phyloP scores from a whole-genome alignment of 306 rosid genomes.

The cucumber (Cucumis sativus) region DNA sequence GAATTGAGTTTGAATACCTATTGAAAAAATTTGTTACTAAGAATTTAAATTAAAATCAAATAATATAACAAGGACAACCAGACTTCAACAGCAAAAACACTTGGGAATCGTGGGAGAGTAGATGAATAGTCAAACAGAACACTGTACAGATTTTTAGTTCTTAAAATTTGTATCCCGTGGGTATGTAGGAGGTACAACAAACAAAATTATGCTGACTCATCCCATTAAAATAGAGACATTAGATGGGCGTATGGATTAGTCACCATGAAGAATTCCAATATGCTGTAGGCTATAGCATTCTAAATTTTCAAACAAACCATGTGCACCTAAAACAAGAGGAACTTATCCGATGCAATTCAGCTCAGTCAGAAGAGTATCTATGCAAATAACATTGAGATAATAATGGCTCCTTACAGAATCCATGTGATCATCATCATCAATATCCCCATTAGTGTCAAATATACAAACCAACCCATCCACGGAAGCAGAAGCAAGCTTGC shows the following conservation, averaged over 20 bases:
- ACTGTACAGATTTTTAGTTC: neutral
- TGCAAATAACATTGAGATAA: neutral
- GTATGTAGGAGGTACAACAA: neutral
- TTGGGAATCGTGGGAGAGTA: neutral
- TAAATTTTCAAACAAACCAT: neutral
- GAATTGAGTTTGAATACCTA: neutral
- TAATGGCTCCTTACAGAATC: conserved; percentile 50
- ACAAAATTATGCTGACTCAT: neutral
- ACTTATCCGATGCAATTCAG: neutral
- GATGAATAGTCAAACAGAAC: neutral
- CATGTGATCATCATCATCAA: conserved; percentile 74
- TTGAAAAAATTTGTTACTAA: neutral
- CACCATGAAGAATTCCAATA: neutral
- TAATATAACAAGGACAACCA: neutral
- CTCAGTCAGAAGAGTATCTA: neutral
- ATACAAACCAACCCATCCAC: conserved; percentile 86
- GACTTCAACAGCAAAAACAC: neutral
- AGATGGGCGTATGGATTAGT: neutral
- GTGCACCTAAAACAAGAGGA: neutral
- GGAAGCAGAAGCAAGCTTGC: conserved; percentile 86
- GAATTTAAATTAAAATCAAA: neutral
- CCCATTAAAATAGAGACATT: neutral
- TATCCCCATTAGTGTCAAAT: conserved; percentile 67
- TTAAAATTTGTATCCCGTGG: neutral
- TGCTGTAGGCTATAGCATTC: neutral